phyloP scores from a whole-genome alignment of 148 eudicot species.

The Nyssa sinensis region DNA sequence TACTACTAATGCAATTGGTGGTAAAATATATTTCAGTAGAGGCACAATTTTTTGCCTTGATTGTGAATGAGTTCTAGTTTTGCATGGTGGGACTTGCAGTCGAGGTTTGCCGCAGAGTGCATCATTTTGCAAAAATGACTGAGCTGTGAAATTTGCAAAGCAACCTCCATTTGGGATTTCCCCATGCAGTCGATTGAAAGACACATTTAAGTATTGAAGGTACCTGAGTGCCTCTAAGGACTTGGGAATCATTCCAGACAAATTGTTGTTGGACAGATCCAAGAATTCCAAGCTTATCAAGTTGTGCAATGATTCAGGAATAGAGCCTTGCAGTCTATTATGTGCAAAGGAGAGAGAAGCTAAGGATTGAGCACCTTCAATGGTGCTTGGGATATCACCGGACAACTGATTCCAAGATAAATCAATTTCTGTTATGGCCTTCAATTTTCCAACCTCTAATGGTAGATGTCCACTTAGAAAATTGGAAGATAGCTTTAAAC shows the following conservation, averaged over 20 bases:
- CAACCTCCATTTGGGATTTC: neutral
- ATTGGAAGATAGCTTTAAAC: neutral
- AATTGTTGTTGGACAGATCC: conserved; percentile 9
- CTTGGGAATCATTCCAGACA: conserved; percentile 8
- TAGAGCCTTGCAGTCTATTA: neutral
- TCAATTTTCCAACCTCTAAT: neutral
- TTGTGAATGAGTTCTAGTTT: neutral
- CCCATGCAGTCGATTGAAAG: neutral
- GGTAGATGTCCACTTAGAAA: neutral
- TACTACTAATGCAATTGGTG: neutral
- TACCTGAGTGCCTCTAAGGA: neutral
- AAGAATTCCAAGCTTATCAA: neutral
- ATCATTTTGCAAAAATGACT: neutral
- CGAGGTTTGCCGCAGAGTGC: neutral
- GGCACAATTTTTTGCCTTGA: neutral
- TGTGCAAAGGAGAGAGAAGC: neutral
- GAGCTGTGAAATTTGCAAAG: neutral
- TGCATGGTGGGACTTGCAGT: neutral
- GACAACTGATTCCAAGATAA: neutral
- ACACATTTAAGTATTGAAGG: neutral
- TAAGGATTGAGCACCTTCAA: conserved; percentile 7
- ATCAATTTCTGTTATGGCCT: neutral
- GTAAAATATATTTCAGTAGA: conserved; percentile 18
- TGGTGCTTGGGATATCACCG: neutral
- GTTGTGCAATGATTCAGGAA: conserved; percentile 1